These are phyloP conservation scores for Monosporascus sp. DNA, from an alignment of 2,329 filamentous ascomycete species.

Conservation along the genomic window DNA sequence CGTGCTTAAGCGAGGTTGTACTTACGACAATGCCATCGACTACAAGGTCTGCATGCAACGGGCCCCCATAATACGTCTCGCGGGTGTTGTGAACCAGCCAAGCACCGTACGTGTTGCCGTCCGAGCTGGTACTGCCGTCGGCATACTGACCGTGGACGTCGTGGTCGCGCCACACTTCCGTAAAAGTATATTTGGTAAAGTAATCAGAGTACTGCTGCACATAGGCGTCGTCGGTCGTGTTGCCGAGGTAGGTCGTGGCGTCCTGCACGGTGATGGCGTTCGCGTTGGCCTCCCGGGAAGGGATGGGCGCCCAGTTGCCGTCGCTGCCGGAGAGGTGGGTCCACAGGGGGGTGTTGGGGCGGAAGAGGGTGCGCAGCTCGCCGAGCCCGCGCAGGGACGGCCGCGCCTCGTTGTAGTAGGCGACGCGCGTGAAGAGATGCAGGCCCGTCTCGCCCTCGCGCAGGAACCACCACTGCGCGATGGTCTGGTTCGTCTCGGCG, in stretches of 20 bases:
- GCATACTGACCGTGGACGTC: conserved; percentile 49
- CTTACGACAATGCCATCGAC: conserved; percentile 59
- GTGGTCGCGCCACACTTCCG: conserved; percentile 53
- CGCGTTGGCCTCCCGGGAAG: conserved; percentile 35
- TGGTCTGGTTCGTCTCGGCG: conserved; percentile 48
- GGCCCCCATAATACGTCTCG: conserved; percentile 59
- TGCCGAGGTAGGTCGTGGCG: conserved; percentile 56
- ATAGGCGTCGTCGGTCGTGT: conserved; percentile 48
- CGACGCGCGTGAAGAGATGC: conserved; percentile 54
- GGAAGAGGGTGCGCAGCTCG: conserved; percentile 57
- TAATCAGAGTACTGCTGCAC: conserved; percentile 51
- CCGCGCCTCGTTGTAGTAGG: conserved; percentile 51
- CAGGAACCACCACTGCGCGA: conserved; percentile 62
- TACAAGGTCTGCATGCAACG: conserved; percentile 56
- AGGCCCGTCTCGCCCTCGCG: conserved; percentile 57
- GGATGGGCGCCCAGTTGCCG: conserved; percentile 47
- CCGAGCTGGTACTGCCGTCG: conserved; percentile 44
- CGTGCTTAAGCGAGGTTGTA: not conserved
- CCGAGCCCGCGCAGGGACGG: conserved; percentile 53
- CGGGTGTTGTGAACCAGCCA: conserved; percentile 61
- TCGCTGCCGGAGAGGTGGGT: conserved; percentile 55
- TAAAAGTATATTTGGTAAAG: conserved; percentile 63
- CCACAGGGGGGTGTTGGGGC: conserved; percentile 55
- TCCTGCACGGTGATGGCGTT: conserved; percentile 52
- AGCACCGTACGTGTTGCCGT: conserved; percentile 50